A percentile compares a stretch with the other conserved stretches of the same genome.
Evolutionary conservation across 2,329 filamentous ascomycete species (phyloP).

Genomic region (Calonectria fujianensis): DNA sequence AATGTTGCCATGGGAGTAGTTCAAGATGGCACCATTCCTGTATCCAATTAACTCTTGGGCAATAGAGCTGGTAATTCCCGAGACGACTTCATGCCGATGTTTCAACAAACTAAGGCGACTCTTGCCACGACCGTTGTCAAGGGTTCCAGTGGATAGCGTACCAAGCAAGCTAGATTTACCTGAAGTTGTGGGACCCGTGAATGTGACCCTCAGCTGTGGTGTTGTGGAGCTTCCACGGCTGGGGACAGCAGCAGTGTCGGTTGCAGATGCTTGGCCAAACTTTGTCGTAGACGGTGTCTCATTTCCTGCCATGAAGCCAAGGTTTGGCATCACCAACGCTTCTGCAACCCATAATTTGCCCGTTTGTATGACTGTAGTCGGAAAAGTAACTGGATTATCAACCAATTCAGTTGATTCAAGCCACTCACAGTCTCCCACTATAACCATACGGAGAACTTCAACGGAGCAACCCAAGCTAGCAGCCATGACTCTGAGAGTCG

Average conservation of each 20-base stretch:
- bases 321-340: constrained; percentile 87
- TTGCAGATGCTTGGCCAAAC: constrained; percentile 26
- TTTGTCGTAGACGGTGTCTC: constrained; percentile 34
- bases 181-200: constrained; percentile 91
- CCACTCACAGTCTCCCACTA: constrained; percentile 91
- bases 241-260: constrained; percentile 51
- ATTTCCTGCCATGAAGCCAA: constrained; percentile 63
- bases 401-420: constrained; percentile 64
- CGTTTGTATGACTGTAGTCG: constrained; percentile 50
- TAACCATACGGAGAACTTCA: constrained; percentile 86
- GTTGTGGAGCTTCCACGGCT: constrained; percentile 72
- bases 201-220: constrained; percentile 88
- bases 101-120: constrained; percentile 91
- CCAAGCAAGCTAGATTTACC: constrained; percentile 95
- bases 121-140: constrained; percentile 95
- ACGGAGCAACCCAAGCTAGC: constrained; percentile 92
- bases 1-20: constrained; percentile 90
- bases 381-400: constrained; percentile 51
- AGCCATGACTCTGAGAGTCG: constrained; percentile 91
- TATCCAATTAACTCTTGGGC: constrained; percentile 96
- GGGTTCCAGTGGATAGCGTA: constrained; percentile 88
- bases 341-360: constrained; percentile 90
- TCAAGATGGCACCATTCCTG: constrained; percentile 77
- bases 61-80: constrained; percentile 94
- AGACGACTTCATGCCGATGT: constrained; percentile 93